Percentiles rank a stretch among this genome's conserved stretches.
Conservation (phyloP, 371 early-diverging fungal species). For the Haplosporangium sp. region DNA sequence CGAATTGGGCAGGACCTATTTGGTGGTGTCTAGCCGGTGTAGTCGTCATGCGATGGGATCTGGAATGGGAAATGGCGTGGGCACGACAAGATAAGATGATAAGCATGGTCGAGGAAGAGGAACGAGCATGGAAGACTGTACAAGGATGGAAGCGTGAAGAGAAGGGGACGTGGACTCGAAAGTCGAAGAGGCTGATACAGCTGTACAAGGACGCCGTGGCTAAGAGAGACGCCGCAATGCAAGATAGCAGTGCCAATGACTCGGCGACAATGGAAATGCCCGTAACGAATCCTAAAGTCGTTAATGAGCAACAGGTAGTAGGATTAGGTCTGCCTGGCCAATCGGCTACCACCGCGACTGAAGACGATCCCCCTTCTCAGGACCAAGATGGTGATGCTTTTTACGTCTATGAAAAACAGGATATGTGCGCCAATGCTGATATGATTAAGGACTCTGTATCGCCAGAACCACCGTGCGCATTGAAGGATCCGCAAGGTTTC, state of each 20-base stretch:
- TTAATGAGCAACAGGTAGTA: too few species aligned
- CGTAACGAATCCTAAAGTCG: neutral
- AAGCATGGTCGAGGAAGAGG: slow-evolving; percentile 3
- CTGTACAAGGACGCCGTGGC: slow-evolving; percentile 16
- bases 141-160: slow-evolving; percentile 23
- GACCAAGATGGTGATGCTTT: slow-evolving; percentile 1
- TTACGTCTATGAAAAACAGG: slow-evolving; percentile 19
- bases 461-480: neutral
- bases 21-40: slow-evolving; percentile 72
- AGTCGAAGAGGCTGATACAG: slow-evolving; percentile 18
- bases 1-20: slow-evolving; percentile 79
- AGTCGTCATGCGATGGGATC: slow-evolving; percentile 21
- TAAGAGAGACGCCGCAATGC: neutral
- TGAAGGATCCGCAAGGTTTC: slow-evolving; percentile 7
- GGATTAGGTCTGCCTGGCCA: too few species aligned
- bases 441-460: neutral
- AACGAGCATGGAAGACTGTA: slow-evolving; percentile 18
- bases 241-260: neutral
- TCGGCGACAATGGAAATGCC: neutral
- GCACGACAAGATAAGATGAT: slow-evolving; percentile 7
- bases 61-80: slow-evolving; percentile 23
- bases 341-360: neutral
- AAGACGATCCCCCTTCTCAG: neutral
- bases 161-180: slow-evolving; percentile 13
- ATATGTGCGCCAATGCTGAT: neutral